Conservation (phyloP, 768 basidiomycete genomes). For the Dentipellis sp. region DNA sequence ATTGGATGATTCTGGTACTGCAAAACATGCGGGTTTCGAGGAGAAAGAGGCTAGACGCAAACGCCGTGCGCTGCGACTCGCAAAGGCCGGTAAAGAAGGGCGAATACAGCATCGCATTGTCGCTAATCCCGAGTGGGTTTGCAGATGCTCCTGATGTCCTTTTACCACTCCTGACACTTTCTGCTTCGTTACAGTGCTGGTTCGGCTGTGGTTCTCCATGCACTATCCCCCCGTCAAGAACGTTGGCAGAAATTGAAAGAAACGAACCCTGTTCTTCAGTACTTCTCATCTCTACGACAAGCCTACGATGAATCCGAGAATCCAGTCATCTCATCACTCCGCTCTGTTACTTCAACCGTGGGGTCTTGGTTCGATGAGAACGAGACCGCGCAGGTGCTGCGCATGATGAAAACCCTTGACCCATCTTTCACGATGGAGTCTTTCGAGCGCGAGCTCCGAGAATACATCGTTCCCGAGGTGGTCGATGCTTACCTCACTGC, state of each 20-base stretch:
- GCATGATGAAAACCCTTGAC: constrained; percentile 82
- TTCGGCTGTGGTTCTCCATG: constrained; percentile 73
- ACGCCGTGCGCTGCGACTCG: constrained; percentile 71
- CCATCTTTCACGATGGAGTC: constrained; percentile 77
- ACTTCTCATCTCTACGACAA: constrained; percentile 47
- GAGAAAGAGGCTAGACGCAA: constrained; percentile 85
- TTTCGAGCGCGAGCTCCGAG: constrained; percentile 84
- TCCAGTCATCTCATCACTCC: constrained; percentile 71
- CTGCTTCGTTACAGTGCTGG: constrained; percentile 56
- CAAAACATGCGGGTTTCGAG: constrained; percentile 93
- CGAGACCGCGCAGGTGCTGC: constrained; percentile 92
- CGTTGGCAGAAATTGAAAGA: constrained; percentile 75
- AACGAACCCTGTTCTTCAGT: constrained; percentile 67
- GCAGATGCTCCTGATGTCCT: not conserved
- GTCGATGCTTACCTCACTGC: constrained; percentile 93
- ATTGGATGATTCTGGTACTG: constrained; percentile 86
- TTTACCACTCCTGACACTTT: not conserved
- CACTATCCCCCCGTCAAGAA: constrained; percentile 70
- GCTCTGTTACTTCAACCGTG: constrained; percentile 76
- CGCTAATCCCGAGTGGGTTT: constrained; percentile 74
- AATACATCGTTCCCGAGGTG: constrained; percentile 96
- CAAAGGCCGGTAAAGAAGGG: constrained; percentile 69
- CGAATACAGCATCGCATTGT: constrained; percentile 50
- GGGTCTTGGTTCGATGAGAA: constrained; percentile 95
- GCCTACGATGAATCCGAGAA: constrained; percentile 91